Percentiles rank a stretch among this genome's conserved stretches.
Evolutionary conservation across 1,284 basidiomycete genomes (phyloP).

Genomic region (Puccinia hordei): DNA sequence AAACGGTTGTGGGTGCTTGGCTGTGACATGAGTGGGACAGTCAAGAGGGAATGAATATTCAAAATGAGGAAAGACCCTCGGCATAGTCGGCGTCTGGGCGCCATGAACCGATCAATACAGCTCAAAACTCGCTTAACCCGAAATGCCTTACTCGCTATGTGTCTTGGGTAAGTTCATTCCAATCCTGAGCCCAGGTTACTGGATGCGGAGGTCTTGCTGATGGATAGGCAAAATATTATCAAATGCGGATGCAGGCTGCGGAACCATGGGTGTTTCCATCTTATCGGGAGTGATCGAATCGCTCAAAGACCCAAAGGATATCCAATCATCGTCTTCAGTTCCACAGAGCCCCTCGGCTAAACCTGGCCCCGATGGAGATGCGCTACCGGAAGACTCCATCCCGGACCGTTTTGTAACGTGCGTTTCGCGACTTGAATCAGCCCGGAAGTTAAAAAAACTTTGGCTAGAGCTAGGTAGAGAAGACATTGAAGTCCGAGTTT

Average conservation of each 20-base stretch:
- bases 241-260: conserved; percentile 72
- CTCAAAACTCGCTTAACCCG: background rate
- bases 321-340: conserved; percentile 57
- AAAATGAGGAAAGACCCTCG: too few relatives aligned
- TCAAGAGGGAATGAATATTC: too few relatives aligned
- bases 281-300: conserved; percentile 84
- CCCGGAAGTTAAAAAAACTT: conserved; percentile 68
- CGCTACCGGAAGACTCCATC: conserved; percentile 57
- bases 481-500: conserved; percentile 71
- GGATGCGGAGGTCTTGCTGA: background rate
- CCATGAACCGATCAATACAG: background rate
- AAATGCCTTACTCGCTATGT: conserved; percentile 42
- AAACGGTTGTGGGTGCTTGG: too few relatives aligned
- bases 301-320: conserved; percentile 59
- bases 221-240: background rate
- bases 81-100: background rate
- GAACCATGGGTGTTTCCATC: conserved; percentile 97
- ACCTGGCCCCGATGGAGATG: conserved; percentile 52
- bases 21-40: too few relatives aligned
- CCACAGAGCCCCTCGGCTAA: conserved; percentile 56
- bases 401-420: conserved; percentile 86
- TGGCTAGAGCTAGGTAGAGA: conserved; percentile 58
- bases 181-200: background rate
- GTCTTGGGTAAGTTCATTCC: conserved; percentile 14
- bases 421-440: conserved; percentile 78